These are phyloP conservation scores for Boletus hoseneyae DNA, from an alignment of 1,284 basidiomycete species.

Conservation along the genomic window DNA sequence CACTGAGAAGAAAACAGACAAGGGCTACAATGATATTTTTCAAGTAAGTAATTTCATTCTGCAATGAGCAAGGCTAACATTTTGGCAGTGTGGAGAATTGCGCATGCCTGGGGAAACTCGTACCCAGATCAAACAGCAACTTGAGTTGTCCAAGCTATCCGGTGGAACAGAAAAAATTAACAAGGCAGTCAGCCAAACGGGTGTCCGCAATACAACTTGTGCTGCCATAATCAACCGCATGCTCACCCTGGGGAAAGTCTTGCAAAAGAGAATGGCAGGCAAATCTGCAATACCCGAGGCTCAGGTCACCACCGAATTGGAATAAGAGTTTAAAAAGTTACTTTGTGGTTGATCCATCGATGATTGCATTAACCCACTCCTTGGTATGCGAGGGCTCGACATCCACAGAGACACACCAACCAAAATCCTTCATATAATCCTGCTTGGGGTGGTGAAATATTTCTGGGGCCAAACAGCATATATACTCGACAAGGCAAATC, in stretches of 20 bases:
- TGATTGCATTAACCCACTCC: conserved; percentile 14
- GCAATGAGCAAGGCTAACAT: neutral
- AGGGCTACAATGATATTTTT: conserved; percentile 21
- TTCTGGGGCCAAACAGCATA: conserved; percentile 30
- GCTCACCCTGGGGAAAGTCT: conserved; percentile 1
- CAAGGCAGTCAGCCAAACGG: conserved; percentile 4
- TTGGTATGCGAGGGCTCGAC: conserved; percentile 1
- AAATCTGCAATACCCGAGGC: neutral
- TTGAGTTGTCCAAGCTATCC: conserved; percentile 1
- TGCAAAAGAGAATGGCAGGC: conserved; percentile 1
- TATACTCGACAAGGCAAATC: conserved; percentile 21
- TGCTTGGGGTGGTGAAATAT: conserved; percentile 36
- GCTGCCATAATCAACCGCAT: neutral
- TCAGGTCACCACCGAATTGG: neutral
- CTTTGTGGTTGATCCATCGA: conserved; percentile 1
- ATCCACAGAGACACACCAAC: conserved; percentile 31
- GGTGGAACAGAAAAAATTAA: conserved; percentile 12
- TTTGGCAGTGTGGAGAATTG: conserved; percentile 4
- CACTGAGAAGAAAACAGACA: conserved; percentile 19
- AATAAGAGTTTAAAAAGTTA: conserved; percentile 7
- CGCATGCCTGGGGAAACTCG: conserved; percentile 8
- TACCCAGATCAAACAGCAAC: conserved; percentile 10
- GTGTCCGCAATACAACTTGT: conserved; percentile 1
- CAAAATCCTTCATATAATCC: conserved; percentile 33
- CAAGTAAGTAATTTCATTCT: conserved; percentile 10